Base-by-base conservation (phyloP, 805 yeast genomes). In the Pichia deserticola region DNA sequence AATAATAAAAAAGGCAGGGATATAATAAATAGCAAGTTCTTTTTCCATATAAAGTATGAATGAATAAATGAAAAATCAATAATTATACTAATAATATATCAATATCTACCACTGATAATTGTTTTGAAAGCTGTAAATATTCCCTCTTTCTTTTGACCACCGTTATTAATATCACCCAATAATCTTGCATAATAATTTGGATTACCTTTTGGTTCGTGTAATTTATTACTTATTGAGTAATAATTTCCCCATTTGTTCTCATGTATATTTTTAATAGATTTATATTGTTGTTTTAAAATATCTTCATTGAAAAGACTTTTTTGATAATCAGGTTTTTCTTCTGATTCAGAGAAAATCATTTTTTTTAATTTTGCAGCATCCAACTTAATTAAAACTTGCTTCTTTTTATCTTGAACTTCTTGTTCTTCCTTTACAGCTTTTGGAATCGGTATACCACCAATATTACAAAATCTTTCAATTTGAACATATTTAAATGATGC, bases 151-250 rank as follows among this genome's bases (percentile, higher is more conserved):
- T 77, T 75, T 59, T 82, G 82, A 28, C 92, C 90, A 43, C 71
- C 71, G 20, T 59, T 59, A 51, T 75, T 72, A 40, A 89, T 76
- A 63, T 88, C 95, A 30, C 75, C 73, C 66, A 84, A 56, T 47
- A 89, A 72, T 60, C 93, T 75, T 39, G 74, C 77, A 60, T 89
- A 89, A 62, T 89, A 89, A 43, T 74, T 65, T 3, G 95, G 89
- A 65, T 88, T 86, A 2, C 96, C 96, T 59, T 83, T 82, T n/a
- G 97, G 97, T 56, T 66, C 73, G 59, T 79, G 66, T 55, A 89
- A 66, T 61, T 84, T 84, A 41, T 80, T 84, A 49, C 82, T 82
- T 36, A 81, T 75, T 53, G 76, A 71, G 62, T 86, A 86, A 60
- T 79, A 79, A 51, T 77, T 76, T 58, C 72, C 74, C 71, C 82